Evolutionary conservation across 2,329 filamentous ascomycete genomes (phyloP).

Genomic region (Aspergillus arachidicola): DNA sequence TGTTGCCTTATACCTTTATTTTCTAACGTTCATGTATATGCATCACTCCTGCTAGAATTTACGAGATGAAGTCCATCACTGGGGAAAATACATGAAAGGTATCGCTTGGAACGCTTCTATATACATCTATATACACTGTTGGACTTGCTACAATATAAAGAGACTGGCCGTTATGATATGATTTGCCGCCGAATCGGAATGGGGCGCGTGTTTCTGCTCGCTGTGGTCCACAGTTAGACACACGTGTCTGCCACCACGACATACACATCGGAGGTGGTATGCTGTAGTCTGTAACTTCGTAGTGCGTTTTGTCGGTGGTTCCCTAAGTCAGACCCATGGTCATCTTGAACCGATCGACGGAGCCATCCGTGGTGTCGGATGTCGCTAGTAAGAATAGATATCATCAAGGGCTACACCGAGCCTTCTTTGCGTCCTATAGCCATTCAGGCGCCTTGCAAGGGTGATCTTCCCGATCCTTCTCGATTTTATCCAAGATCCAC

Average conservation of each 20-base stretch:
- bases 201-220: background rate
- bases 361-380: background rate
- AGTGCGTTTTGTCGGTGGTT: background rate
- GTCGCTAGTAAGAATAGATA: background rate
- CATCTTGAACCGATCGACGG: background rate
- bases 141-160: background rate
- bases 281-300: background rate
- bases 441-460: constrained; percentile 14
- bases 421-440: background rate
- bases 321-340: background rate
- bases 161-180: background rate
- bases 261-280: background rate
- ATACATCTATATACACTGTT: background rate
- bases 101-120: background rate
- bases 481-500: constrained; percentile 17
- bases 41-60: background rate
- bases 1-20: too few species aligned
- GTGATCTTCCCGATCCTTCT: constrained; percentile 14
- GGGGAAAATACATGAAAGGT: background rate
- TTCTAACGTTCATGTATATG: background rate
- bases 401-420: background rate
- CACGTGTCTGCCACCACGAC: too few species aligned
- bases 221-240: background rate
- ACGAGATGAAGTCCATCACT: background rate
- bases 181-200: background rate